These are phyloP conservation scores for Lactarius sanguifluus DNA, from an alignment of 768 basidiomycete species.

Conservation along the genomic window DNA sequence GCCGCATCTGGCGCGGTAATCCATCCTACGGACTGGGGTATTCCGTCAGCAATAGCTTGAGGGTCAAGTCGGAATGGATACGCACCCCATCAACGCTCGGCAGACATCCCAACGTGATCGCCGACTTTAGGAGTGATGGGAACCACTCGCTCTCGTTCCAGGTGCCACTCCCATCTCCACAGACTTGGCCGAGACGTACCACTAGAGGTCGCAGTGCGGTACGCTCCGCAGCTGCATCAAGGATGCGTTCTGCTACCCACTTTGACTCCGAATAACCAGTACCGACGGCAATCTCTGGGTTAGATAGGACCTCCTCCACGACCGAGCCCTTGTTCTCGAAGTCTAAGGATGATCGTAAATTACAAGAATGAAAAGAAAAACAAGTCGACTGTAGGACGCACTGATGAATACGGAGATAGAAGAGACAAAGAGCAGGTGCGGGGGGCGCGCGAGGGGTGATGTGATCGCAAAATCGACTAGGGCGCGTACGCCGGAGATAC, in stretches of 20 bases:
- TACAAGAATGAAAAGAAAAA: not conserved
- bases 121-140: slow-evolving; percentile 31
- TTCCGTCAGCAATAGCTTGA: not conserved
- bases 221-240: slow-evolving; percentile 29
- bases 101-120: slow-evolving; percentile 28
- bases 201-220: slow-evolving; percentile 24
- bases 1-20: slow-evolving; percentile 33
- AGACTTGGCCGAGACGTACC: slow-evolving; percentile 35
- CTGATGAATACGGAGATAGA: slow-evolving; percentile 32
- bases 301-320: slow-evolving; percentile 24
- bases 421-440: slow-evolving; percentile 32
- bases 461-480: slow-evolving; percentile 31
- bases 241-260: slow-evolving; percentile 31
- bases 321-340: slow-evolving; percentile 29
- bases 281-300: slow-evolving; percentile 26
- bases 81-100: slow-evolving; percentile 31
- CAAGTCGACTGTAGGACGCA: slow-evolving; percentile 1
- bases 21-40: slow-evolving; percentile 31
- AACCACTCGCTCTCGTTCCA: slow-evolving; percentile 36
- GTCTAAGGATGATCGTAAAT: slow-evolving; percentile 25
- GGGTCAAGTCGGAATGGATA: not conserved
- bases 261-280: slow-evolving; percentile 34
- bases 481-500: slow-evolving; percentile 27
- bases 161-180: slow-evolving; percentile 33
- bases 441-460: slow-evolving; percentile 23